A percentile compares a stretch with the other conserved stretches of the same genome.
Conservation (phyloP, 768 basidiomycete genomes). For the Chiua virens region DNA sequence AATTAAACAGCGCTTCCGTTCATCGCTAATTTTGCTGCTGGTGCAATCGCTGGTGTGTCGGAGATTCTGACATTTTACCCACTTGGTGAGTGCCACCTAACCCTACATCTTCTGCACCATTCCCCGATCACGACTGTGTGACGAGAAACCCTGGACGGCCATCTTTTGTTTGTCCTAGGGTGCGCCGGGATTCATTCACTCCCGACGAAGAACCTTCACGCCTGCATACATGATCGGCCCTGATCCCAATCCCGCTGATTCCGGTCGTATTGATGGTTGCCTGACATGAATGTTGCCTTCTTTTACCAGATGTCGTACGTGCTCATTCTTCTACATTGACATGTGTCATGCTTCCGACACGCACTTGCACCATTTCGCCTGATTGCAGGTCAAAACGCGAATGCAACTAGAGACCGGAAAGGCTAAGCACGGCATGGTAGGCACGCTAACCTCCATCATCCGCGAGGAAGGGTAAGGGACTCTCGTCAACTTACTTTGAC, state of each 20-base stretch:
- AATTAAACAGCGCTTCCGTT: constrained; percentile 69
- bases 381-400: constrained; percentile 86
- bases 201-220: no score
- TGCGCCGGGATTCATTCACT: no score
- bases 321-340: background rate
- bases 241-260: no score
- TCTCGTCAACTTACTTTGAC: background rate
- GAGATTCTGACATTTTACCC: constrained; percentile 87
- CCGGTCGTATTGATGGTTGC: no score
- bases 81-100: constrained; percentile 58
- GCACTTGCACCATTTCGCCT: constrained; percentile 9
- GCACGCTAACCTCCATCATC: constrained; percentile 80
- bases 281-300: constrained; percentile 7
- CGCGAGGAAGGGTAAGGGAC: constrained; percentile 81
- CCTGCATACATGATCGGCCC: no score
- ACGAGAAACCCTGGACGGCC: no score
- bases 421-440: constrained; percentile 70
- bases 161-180: no score
- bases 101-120: background rate
- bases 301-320: constrained; percentile 77
- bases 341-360: background rate
- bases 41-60: constrained; percentile 92
- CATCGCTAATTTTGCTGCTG: constrained; percentile 87
- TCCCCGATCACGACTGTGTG: no score
- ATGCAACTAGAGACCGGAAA: constrained; percentile 96